Evolutionary conservation across 2,329 filamentous ascomycete genomes (phyloP).

Genomic region (Penicillium sp.): DNA sequence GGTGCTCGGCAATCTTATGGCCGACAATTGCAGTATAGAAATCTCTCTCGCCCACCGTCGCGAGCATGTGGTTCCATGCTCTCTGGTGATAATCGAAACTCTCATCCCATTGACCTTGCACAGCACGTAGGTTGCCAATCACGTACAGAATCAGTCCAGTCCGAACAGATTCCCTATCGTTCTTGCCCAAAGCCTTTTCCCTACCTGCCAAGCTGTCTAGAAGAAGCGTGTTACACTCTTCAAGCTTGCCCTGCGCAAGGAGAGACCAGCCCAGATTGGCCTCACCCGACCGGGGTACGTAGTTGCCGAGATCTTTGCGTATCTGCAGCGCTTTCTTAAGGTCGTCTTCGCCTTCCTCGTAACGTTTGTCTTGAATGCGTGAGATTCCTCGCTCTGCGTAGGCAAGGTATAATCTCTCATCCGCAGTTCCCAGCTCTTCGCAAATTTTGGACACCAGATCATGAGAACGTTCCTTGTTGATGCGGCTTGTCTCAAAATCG

Average conservation of each 20-base stretch:
- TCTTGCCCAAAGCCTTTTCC: conserved; percentile 21
- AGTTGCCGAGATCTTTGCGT: background rate
- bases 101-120: conserved; percentile 7
- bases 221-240: conserved; percentile 15
- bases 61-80: conserved; percentile 21
- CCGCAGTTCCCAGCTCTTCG: conserved; percentile 10
- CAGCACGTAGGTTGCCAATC: background rate
- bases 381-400: conserved; percentile 15
- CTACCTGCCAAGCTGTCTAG: conserved; percentile 20
- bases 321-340: background rate
- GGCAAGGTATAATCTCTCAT: conserved; percentile 19
- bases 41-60: conserved; percentile 25
- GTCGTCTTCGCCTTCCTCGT: background rate
- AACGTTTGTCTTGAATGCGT: background rate
- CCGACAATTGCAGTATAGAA: conserved; percentile 23
- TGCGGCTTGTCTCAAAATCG: conserved; percentile 19
- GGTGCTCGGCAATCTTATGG: conserved; percentile 27
- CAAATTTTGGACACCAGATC: conserved; percentile 19
- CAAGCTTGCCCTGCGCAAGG: background rate
- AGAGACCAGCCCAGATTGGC: background rate
- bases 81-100: conserved; percentile 23
- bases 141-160: conserved; percentile 1
- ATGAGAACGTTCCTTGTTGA: conserved; percentile 21
- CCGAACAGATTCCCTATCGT: conserved; percentile 17
- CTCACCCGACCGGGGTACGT: background rate